Evolutionary conservation across 1,284 basidiomycete species (phyloP).

Genomic region (Melanopsichium pennsylvanicum): DNA sequence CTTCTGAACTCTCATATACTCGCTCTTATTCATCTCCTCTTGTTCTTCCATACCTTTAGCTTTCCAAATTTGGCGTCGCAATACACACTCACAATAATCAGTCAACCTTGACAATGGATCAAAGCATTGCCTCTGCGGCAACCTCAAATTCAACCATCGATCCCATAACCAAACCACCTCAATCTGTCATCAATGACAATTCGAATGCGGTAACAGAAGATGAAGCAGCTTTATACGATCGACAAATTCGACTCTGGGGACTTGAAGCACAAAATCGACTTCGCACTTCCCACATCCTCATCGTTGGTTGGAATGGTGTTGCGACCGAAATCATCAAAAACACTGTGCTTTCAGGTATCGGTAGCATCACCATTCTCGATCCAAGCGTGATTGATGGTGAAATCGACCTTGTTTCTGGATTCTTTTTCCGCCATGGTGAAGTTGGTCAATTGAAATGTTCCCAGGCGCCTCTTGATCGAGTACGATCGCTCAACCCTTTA

Average conservation of each 20-base stretch:
- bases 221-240: constrained; percentile 89
- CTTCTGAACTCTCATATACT: neutral
- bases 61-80: too few relatives aligned
- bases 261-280: constrained; percentile 96
- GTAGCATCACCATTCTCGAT: constrained; percentile 71
- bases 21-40: neutral
- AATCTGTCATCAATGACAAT: neutral
- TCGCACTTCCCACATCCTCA: constrained; percentile 88
- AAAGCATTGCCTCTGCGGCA: too few relatives aligned
- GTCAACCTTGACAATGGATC: too few relatives aligned
- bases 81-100: too few relatives aligned
- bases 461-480: constrained; percentile 68
- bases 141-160: neutral
- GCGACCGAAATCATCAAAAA: constrained; percentile 98
- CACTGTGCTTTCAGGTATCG: constrained; percentile 72
- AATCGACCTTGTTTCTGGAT: constrained; percentile 87
- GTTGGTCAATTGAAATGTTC: constrained; percentile 67
- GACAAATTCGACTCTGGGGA: constrained; percentile 97
- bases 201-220: constrained; percentile 68
- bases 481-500: constrained; percentile 89
- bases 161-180: neutral
- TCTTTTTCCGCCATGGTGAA: constrained; percentile 92
- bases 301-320: constrained; percentile 81
- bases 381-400: constrained; percentile 45
- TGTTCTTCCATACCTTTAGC: too few relatives aligned